These are phyloP conservation scores for Strigomonas culicis DNA, from an alignment of 208 protist species.

Conservation along the genomic window DNA sequence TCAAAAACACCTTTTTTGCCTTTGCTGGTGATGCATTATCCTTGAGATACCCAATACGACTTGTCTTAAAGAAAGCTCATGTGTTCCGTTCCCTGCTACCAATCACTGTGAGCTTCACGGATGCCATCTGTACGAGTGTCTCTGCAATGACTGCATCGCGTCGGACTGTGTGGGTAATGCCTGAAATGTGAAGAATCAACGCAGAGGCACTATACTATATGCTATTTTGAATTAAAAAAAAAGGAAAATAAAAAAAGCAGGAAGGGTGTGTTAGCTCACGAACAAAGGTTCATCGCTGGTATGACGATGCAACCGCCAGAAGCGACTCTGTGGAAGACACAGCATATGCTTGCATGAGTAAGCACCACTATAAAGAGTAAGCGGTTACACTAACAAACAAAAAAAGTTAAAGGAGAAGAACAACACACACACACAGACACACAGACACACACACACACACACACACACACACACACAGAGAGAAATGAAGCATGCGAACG, in stretches of 20 bases:
- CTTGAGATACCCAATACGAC: conserved; percentile 54
- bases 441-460: too few species aligned
- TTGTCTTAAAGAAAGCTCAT: conserved; percentile 50
- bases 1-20: not conserved
- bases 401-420: not conserved
- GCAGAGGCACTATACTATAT: not conserved
- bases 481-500: not conserved
- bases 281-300: too few species aligned
- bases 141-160: not conserved
- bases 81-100: too few species aligned
- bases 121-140: not conserved
- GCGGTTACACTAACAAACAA: too few species aligned
- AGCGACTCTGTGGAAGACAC: too few species aligned
- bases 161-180: not conserved
- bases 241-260: conserved; percentile 18
- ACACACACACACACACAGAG: too few species aligned
- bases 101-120: too few species aligned
- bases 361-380: too few species aligned
- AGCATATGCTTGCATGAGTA: too few species aligned
- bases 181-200: not conserved
- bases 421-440: not conserved
- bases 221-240: conserved; percentile 14
- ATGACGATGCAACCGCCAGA: too few species aligned
- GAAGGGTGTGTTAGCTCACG: not conserved
- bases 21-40: conserved; percentile 7